phyloP scores from a whole-genome alignment of 192 early-diverging fungal genomes.

The Dimargaris cristalligena region DNA sequence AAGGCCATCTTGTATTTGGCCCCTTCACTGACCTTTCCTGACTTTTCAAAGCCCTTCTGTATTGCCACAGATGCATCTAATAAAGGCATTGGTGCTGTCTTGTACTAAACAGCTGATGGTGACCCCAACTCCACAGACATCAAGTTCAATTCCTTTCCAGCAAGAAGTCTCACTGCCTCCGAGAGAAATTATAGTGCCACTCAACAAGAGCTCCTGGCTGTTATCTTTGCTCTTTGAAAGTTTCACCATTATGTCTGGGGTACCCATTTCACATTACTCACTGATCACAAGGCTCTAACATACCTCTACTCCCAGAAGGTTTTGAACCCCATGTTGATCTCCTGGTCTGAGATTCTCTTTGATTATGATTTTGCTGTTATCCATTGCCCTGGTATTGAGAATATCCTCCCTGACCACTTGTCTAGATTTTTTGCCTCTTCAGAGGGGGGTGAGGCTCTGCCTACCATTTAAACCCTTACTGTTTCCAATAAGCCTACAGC shows the following conservation, averaged over 20 bases:
- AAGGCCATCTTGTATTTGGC: neutral
- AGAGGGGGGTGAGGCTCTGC: neutral
- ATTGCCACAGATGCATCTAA: constrained; percentile 24
- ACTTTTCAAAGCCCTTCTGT: too few species aligned
- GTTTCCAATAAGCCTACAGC: neutral
- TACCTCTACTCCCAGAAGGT: constrained; percentile 15
- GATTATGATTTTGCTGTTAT: neutral
- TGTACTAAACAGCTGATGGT: constrained; percentile 14
- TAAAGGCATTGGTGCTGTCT: constrained; percentile 16
- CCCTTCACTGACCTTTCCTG: neutral
- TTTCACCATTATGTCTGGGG: constrained; percentile 23
- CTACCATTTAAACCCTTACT: neutral
- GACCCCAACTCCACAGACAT: constrained; percentile 12
- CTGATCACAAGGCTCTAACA: constrained; percentile 20
- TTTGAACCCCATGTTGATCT: neutral
- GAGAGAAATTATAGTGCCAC: constrained; percentile 19
- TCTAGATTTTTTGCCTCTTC: neutral
- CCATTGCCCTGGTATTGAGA: constrained; percentile 4
- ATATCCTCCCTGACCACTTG: constrained; percentile 1
- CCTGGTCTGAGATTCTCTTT: neutral
- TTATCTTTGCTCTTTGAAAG: constrained; percentile 18
- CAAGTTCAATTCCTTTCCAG: constrained; percentile 18
- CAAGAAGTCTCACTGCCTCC: constrained; percentile 12
- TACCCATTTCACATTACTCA: constrained; percentile 17
- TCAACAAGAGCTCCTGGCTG: constrained; percentile 17